Conservation (phyloP, 2,329 filamentous ascomycete species). For the Metarhizium brunneum region DNA sequence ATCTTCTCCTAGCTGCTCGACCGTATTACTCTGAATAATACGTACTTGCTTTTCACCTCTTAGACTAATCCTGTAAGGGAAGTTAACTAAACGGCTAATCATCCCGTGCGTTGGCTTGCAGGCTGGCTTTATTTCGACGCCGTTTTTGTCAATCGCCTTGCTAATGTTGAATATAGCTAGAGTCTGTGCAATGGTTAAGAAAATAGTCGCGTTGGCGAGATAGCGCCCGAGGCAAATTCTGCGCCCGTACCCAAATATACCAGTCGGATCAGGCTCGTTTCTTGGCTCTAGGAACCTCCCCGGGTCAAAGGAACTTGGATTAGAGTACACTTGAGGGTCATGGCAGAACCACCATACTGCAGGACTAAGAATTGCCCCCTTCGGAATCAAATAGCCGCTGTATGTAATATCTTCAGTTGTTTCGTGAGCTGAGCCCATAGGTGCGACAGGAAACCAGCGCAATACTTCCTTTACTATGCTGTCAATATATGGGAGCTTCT, state of each 20-base stretch:
- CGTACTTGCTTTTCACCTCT: constrained; percentile 7
- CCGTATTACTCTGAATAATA: too few relatives aligned
- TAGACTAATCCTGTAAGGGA: constrained; percentile 3
- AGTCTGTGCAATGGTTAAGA: constrained; percentile 25
- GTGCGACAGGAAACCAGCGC: constrained; percentile 21
- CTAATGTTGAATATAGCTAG: constrained; percentile 36
- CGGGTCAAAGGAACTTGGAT: constrained; percentile 23
- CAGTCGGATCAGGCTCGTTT: constrained; percentile 18
- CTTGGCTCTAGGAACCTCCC: constrained; percentile 19
- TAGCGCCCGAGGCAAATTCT: constrained; percentile 24
- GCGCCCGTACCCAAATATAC: constrained; percentile 26
- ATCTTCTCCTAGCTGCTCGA: too few relatives aligned
- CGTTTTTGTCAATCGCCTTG: constrained; percentile 19
- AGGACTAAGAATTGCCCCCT: constrained; percentile 15
- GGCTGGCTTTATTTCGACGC: constrained; percentile 21
- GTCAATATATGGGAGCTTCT: constrained; percentile 32
- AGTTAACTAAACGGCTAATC: neutral
- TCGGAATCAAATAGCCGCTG: constrained; percentile 17
- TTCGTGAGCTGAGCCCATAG: constrained; percentile 27
- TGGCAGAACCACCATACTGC: constrained; percentile 37
- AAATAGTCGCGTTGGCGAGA: constrained; percentile 22
- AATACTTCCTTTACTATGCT: constrained; percentile 20
- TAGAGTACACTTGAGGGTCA: constrained; percentile 56
- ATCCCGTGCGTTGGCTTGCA: constrained; percentile 1
- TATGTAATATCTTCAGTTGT: constrained; percentile 20